phyloP scores from a whole-genome alignment of 1,139 yeast genomes.

The Scheffersomyces cryptocercus region DNA sequence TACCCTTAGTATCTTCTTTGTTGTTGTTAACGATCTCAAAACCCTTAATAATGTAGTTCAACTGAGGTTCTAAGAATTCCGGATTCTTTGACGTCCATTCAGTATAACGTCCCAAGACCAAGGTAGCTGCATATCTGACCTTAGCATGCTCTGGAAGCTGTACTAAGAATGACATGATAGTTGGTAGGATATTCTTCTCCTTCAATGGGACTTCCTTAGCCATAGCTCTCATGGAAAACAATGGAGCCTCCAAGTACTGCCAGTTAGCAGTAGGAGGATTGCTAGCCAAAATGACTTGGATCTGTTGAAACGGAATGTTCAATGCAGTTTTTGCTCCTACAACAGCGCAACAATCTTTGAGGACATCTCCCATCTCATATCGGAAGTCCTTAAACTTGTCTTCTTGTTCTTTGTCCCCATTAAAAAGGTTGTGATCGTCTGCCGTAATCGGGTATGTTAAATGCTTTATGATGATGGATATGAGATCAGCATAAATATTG shows the following conservation, averaged over 20 bases:
- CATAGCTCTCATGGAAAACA: slow-evolving; percentile 90
- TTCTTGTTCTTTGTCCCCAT: slow-evolving; percentile 75
- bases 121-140: slow-evolving; percentile 87
- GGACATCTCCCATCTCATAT: slow-evolving; percentile 95
- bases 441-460: slow-evolving; percentile 69
- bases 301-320: slow-evolving; percentile 56
- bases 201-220: slow-evolving; percentile 80
- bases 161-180: slow-evolving; percentile 68
- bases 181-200: slow-evolving; percentile 73
- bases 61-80: slow-evolving; percentile 75
- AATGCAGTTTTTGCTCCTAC: slow-evolving; percentile 77
- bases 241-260: slow-evolving; percentile 90
- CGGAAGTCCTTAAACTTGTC: slow-evolving; percentile 93
- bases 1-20: slow-evolving; percentile 13
- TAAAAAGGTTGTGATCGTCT: slow-evolving; percentile 45
- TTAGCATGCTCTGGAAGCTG: slow-evolving; percentile 84
- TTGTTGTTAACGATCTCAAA: slow-evolving; percentile 45
- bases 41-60: slow-evolving; percentile 81
- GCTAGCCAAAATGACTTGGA: slow-evolving; percentile 41
- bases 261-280: slow-evolving; percentile 47
- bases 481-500: slow-evolving; percentile 64
- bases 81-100: slow-evolving; percentile 93
- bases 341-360: slow-evolving; percentile 92
- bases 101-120: slow-evolving; percentile 91
- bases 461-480: slow-evolving; percentile 68